Base-by-base conservation (phyloP, 2,329 filamentous ascomycete species). In the Hymenotorrendiella dingleyae region DNA sequence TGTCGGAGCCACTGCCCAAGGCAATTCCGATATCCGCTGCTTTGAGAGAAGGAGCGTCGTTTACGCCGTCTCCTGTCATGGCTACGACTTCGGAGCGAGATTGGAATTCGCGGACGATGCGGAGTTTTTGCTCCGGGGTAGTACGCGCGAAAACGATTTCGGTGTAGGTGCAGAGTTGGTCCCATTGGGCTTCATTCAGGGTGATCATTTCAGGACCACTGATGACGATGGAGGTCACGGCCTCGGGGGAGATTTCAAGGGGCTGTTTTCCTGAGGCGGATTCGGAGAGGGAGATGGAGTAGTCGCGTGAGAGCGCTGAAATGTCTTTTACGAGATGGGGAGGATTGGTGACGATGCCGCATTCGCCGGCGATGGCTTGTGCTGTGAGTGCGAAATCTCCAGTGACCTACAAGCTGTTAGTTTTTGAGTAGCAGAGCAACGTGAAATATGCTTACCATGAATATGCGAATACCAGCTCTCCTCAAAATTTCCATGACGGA, bases 101-200 rank as follows among this genome's bases (percentile, higher is more conserved):
- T 57, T 86, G 84, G 47, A 88, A 81, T 59, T 86, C 83, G 22
- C 76, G 76, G n/a, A 90, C 84, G 47, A 89, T 89, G 24, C 82
- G 78, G 6, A 89, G 73, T 59, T 90, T 90, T 58, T 89, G 84
- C 56, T 89, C 84, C 0, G 84, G 84, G 0, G 84, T 88, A 0
- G 84, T 89, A 10, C 83, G 72, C 1, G 84, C 80, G 58, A 89
- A 88, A 10, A 89, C 81, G 27, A 89, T 82, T 56, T 88, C 84
- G 20, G 78, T 70, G 52, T 88, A 89, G 7, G 65, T 71, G 22
- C 59, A 70, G 1, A 90, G 69, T 23, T 71, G 69, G 45, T 80
- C 71, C 84, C 85, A 90, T 60, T 89, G 83, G 27, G 73, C 57
- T 8, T 82, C 76, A 43, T 78, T 82, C 3, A 89, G 17, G 1